Evolutionary conservation across 2,329 filamentous ascomycete species (phyloP), one percentile per base, ranked within the genome.

Genomic region (Alternaria gaisen): DNA sequence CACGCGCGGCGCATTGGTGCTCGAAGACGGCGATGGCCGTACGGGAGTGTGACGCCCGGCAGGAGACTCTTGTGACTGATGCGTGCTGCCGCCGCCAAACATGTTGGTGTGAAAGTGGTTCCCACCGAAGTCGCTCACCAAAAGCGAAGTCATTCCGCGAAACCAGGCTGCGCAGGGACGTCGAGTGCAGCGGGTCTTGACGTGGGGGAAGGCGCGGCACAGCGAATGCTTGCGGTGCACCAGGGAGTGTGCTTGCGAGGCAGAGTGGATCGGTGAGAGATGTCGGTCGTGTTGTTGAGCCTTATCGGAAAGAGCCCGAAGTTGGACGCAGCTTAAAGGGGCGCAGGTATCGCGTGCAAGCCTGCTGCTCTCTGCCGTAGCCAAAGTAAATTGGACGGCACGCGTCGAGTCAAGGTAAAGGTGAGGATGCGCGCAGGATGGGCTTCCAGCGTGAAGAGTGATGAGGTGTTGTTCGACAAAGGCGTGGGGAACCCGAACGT

Each of bases 21-120:
- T 67, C 34, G 65, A 66, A 52, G 75, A 67, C 14, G 75, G 67
- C 38, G 75, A 78, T 28, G 75, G 71, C 30, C 77, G 75, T 36
- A 72, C 70, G 28, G 77, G 66, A 43, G 72, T 66, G 54, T 76
- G 75, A 53, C 77, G 76, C n/a, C 70, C 65, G 50, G 75, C 71
- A 56, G 75, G 67, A 48, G 77, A 76, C 46, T 79, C 76, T 59
- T 79, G 77, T 52, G 75, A 58, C 66, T 79, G 78, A 72, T 83
- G 81, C 69, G 79, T 72, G 70, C 79, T 75, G 70, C 80, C 76
- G 68, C 79, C 79, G 79, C 82, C 83, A 72, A 85, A 82, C 83
- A 92, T 90, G 85, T 89, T 91, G 82, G 85, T 88, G 83, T 88
- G 87, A 80, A 90, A 90, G 81, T 88, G 86, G 81, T 92, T 89